Conservation (phyloP, 208 protist species). For the Acanthamoeba lenticulata region DNA sequence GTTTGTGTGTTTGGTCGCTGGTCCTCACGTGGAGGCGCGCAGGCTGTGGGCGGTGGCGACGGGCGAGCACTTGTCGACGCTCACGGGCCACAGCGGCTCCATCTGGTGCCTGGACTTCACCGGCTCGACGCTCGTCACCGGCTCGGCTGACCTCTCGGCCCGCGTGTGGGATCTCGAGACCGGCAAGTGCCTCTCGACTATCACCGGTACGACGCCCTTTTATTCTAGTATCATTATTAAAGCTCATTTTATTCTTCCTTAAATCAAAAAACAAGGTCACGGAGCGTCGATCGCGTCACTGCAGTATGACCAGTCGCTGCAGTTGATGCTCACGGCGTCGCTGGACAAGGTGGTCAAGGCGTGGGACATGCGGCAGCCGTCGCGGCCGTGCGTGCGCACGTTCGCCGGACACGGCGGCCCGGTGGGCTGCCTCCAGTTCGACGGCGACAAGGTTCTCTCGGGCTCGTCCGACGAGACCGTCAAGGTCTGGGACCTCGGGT, state of each 20-base stretch:
- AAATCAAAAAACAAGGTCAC: neutral
- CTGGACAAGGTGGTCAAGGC: slow-evolving; percentile 29
- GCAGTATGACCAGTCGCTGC: neutral
- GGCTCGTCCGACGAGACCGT: slow-evolving; percentile 34
- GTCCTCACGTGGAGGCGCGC: neutral
- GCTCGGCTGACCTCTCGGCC: neutral
- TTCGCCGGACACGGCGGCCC: slow-evolving; percentile 30
- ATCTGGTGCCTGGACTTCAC: slow-evolving; percentile 32
- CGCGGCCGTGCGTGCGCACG: slow-evolving; percentile 1
- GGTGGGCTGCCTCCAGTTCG: slow-evolving; percentile 40
- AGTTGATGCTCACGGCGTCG: neutral
- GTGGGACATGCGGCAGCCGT: neutral
- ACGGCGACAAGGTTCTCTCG: neutral
- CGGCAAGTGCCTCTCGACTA: neutral
- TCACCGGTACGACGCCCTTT: neutral
- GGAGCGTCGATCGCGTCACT: neutral
- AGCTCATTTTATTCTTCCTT: neutral
- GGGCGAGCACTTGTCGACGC: slow-evolving; percentile 16
- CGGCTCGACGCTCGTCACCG: neutral
- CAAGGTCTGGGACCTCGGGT: slow-evolving; percentile 23
- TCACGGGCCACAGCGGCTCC: neutral
- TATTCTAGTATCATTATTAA: neutral
- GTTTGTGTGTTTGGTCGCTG: no score
- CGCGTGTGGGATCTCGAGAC: slow-evolving; percentile 28
- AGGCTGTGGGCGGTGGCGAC: neutral